Evolutionary conservation across 2,329 filamentous ascomycete genomes (phyloP), one percentile per base, ranked within the genome.

Genomic region (Ceratocystis huliohia): DNA sequence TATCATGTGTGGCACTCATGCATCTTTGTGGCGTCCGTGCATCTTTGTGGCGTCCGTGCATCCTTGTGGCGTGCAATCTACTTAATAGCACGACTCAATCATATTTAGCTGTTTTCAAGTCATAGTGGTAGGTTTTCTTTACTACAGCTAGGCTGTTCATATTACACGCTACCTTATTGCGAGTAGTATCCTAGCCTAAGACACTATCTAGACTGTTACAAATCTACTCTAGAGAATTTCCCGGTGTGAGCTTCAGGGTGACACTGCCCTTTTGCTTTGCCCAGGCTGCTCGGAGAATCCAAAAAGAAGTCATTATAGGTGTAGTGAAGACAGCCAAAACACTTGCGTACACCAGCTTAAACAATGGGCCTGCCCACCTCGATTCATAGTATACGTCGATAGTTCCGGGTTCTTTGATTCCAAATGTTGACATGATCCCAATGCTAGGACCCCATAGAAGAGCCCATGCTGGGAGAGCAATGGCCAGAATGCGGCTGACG

Each of bases 301-400:
- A 83, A 68, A 81, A 80, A 22, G 75, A 70, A 45, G 77, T 78
- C 73, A 81, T 79, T 7, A 74, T 69, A 1, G 81, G 81, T 59
- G 80, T 80, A 50, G 77, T 78, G 53, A 81, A 64, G 59, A 81
- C 69, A 5, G 76, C 78, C 33, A 82, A 72, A 50, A 78, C 68
- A 5, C 75, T 80, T 13, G 80, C 80, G 45, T 80, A 74, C 15
- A 81, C 70, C 10, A 77, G 72, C 73, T 83, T 83, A 74, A 81
- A 83, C 37, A 79, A 70, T 69, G 80, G 74, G 7, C 80, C 80
- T 65, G 74, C 72, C 80, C 80, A 83, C 45, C 71, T 71, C 17
- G 72, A 70, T 22, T 72, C 59, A 64, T 76, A 83, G 8, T 73
- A 74, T 73, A 76, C 82, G 69, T 82, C 81, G 48, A 75, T 73